These are phyloP conservation scores for Coniochaeta sp. DNA, from an alignment of 2,329 filamentous ascomycete genomes.

Conservation along the genomic window DNA sequence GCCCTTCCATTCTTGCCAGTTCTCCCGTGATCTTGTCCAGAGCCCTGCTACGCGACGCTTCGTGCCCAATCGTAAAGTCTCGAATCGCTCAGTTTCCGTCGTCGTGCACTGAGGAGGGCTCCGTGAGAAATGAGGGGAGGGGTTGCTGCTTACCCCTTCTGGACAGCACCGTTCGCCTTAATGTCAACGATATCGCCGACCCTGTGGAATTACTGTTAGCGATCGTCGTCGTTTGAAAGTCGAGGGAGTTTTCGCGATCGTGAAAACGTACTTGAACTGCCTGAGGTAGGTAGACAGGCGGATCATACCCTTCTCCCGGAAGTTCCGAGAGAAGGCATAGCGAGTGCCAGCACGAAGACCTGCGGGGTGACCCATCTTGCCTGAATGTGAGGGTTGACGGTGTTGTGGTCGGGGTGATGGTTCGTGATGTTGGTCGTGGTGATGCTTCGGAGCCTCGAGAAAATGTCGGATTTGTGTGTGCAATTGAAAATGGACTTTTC, in stretches of 20 bases:
- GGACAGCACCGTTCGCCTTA: conserved; percentile 95
- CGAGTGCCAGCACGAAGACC: conserved; percentile 83
- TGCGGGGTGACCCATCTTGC: conserved; percentile 78
- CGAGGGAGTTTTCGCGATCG: not conserved
- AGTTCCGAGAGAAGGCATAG: conserved; percentile 90
- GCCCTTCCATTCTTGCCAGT: conserved; percentile 3
- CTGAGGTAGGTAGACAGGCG: conserved; percentile 88
- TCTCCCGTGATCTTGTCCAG: not conserved
- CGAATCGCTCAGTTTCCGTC: not conserved
- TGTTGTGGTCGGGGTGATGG: conserved; percentile 20
- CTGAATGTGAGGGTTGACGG: conserved; percentile 30
- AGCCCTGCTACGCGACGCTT: not conserved
- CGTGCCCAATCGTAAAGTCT: not conserved
- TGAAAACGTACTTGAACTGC: conserved; percentile 72
- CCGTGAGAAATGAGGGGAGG: not conserved
- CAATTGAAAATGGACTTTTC: conserved; percentile 23
- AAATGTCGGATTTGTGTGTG: conserved; percentile 21
- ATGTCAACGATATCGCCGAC: conserved; percentile 99
- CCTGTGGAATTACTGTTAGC: conserved; percentile 44
- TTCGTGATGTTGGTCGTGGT: conserved; percentile 18
- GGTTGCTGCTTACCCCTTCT: conserved; percentile 74
- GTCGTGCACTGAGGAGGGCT: conserved; percentile 13
- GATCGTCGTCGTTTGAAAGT: not conserved
- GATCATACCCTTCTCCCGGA: conserved; percentile 95
- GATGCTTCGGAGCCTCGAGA: conserved; percentile 14